Evolutionary conservation across 78 protist species (phyloP), one percentile per base, ranked within the genome.

Genomic region (Anaeramoeba ignava): DNA sequence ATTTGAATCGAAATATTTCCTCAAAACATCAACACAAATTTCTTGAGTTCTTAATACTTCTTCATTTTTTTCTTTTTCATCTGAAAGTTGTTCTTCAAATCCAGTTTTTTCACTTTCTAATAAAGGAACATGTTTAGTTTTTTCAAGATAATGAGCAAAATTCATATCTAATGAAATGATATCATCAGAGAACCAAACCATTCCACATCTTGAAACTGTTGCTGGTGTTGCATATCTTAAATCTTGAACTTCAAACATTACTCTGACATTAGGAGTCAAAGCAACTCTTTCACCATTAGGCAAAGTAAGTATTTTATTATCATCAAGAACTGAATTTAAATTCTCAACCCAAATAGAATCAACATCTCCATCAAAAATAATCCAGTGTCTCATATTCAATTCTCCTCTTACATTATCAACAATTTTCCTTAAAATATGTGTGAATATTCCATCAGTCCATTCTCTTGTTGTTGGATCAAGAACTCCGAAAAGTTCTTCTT

Each of bases 271-370:
- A n/a, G 83, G 85, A 8, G 97, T 97, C 3, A 98, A 87, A 2
- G 89, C 87, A 36, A 98, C 81, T 42, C 99, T 94, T 88, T 98
- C 99, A 68, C 99, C 99, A 88, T 89, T 94, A 34, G 99, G 98
- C 33, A 98, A 91, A 8, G 99, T 98, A 33, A 98, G 87, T 78
- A 96, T 82, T 84, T 88, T 88, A 94, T 96, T 96, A 90, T 98
- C 99, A 88, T 98, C 99, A 12, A 98, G 90, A 36, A 98, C 94
- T 0, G 94, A 87, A 90, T 98, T 98, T 40, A 98, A 88, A 85
- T 93, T 95, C 87, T 98, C 99, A 23, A 97, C 97, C 99, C 99
- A 96, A 83, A 95, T 98, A 1, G 99, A 97, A 83, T 95, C 98
- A n/a, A 98, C 96, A 84, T 96, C 99, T 34, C 99, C 99, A 81